Conservation (phyloP, 305 asterid genomes). For the Andrographis paniculata region DNA sequence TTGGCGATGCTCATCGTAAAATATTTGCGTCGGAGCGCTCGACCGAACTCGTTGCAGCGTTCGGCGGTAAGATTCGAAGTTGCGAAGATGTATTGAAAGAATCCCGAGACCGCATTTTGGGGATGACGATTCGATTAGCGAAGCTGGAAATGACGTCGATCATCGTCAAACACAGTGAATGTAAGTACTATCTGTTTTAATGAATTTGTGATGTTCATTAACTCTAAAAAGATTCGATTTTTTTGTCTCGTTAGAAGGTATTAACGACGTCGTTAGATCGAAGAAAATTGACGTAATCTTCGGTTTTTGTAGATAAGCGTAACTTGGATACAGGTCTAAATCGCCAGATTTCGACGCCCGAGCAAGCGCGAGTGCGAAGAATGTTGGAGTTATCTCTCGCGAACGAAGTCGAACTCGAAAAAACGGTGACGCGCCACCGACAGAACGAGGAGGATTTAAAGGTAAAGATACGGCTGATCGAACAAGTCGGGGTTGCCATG, state of each 20-base stretch:
- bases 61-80: conserved; percentile 42
- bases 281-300: no score
- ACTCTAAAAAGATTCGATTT: not conserved
- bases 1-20: conserved; percentile 35
- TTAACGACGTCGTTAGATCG: no score
- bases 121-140: conserved; percentile 64
- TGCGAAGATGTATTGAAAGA: conserved; percentile 49
- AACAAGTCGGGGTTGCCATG: conserved; percentile 69
- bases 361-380: conserved; percentile 48
- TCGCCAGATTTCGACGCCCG: conserved; percentile 37
- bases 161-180: conserved; percentile 45
- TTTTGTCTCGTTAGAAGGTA: no score
- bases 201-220: not conserved
- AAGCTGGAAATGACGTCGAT: conserved; percentile 79
- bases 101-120: conserved; percentile 53
- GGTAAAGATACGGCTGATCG: conserved; percentile 48
- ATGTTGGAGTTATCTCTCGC: conserved; percentile 78
- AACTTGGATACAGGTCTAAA: conserved; percentile 32
- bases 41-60: conserved; percentile 24
- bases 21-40: conserved; percentile 30
- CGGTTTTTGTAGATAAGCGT: conserved; percentile 29
- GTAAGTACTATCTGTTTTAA: conserved; percentile 30
- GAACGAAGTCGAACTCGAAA: conserved; percentile 71
- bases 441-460: conserved; percentile 74
- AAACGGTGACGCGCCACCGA: conserved; percentile 43